Conservation (phyloP, 2,329 filamentous ascomycete genomes). For the Nemania sp. region DNA sequence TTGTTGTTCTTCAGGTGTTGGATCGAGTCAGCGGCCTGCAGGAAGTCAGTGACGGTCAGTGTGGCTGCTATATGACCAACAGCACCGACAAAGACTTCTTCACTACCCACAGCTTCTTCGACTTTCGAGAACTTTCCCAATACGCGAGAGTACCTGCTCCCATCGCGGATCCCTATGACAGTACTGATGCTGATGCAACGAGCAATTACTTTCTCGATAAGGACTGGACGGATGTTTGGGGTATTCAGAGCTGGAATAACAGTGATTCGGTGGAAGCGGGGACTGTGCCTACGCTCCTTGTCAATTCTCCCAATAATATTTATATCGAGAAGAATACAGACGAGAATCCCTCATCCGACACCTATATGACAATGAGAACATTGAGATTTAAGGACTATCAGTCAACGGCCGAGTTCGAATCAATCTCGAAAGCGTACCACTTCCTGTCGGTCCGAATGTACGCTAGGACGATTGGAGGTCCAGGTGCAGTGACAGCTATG, state of each 20-base stretch:
- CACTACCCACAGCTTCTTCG: conserved; percentile 52
- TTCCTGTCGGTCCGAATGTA: conserved; percentile 54
- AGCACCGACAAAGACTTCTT: conserved; percentile 49
- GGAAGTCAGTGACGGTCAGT: conserved; percentile 38
- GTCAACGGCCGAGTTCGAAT: conserved; percentile 53
- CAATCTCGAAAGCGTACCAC: conserved; percentile 42
- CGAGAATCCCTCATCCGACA: conserved; percentile 41
- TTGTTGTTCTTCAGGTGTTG: conserved; percentile 24
- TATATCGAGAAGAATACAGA: conserved; percentile 51
- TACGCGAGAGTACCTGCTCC: conserved; percentile 42
- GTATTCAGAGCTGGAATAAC: conserved; percentile 44
- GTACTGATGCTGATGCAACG: conserved; percentile 35
- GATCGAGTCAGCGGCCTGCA: conserved; percentile 25
- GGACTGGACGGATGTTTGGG: conserved; percentile 40
- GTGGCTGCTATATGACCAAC: conserved; percentile 55
- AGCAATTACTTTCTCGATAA: conserved; percentile 39
- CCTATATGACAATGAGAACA: conserved; percentile 54
- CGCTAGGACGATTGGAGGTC: conserved; percentile 51
- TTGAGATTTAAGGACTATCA: conserved; percentile 49
- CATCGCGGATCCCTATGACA: conserved; percentile 36
- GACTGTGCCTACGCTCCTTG: conserved; percentile 42
- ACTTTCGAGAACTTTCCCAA: conserved; percentile 49
- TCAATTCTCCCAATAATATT: conserved; percentile 47
- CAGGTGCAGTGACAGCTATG: conserved; percentile 55
- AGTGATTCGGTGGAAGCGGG: conserved; percentile 30